These are phyloP conservation scores for Fusarium sp. DNA, from an alignment of 2,329 filamentous ascomycete species.

Conservation along the genomic window DNA sequence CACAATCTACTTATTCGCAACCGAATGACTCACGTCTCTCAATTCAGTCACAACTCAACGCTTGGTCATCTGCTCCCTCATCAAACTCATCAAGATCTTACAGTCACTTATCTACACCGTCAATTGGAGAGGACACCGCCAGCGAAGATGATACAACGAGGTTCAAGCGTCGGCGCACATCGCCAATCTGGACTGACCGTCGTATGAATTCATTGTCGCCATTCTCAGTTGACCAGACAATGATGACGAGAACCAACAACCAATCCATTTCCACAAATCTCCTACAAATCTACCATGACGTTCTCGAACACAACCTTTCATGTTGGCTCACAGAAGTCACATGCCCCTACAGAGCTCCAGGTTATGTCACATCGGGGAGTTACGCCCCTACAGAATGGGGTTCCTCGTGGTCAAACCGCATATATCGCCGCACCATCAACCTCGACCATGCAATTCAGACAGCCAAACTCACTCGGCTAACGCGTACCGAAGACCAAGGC, in stretches of 20 bases:
- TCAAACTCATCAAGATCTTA: neutral
- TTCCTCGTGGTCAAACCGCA: slow-evolving; percentile 38
- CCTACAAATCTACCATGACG: slow-evolving; percentile 39
- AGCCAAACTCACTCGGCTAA: slow-evolving; percentile 32
- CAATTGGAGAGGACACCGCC: neutral
- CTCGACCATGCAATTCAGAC: slow-evolving; percentile 35
- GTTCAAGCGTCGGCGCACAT: slow-evolving; percentile 28
- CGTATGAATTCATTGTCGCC: slow-evolving; percentile 29
- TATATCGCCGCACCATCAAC: slow-evolving; percentile 38
- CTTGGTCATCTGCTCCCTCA: neutral
- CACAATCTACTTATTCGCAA: neutral
- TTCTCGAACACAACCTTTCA: slow-evolving; percentile 39
- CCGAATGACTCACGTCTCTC: neutral
- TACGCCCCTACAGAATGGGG: slow-evolving; percentile 35
- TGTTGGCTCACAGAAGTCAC: slow-evolving; percentile 41
- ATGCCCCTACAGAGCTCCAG: slow-evolving; percentile 36
- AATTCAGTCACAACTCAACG: slow-evolving; percentile 3
- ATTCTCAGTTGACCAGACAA: slow-evolving; percentile 36
- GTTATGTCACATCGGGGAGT: neutral
- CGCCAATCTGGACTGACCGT: slow-evolving; percentile 12
- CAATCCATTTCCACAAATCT: slow-evolving; percentile 38
- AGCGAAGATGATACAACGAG: neutral
- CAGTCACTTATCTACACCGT: neutral
- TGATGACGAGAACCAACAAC: slow-evolving; percentile 39
- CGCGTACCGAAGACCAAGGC: slow-evolving; percentile 29